phyloP scores from a whole-genome alignment of 2,329 filamentous ascomycete species.

The Verticillium longisporum region DNA sequence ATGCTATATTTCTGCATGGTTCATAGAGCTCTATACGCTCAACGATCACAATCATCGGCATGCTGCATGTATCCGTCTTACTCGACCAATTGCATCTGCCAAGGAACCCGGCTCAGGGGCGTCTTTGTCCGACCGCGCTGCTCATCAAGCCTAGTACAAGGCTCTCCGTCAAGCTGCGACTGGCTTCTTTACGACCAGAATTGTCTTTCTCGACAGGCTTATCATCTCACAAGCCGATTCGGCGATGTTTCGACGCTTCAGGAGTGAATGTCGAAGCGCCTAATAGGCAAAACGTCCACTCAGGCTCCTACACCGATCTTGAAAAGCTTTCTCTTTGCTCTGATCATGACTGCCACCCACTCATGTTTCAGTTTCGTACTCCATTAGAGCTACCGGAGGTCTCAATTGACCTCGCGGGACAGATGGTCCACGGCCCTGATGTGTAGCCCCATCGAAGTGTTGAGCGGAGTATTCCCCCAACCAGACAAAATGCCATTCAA shows the following conservation, averaged over 20 bases:
- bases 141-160: background rate
- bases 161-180: background rate
- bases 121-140: background rate
- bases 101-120: background rate
- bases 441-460: background rate
- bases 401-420: background rate
- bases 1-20: background rate
- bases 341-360: too few species aligned
- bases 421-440: background rate
- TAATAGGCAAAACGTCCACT: too few species aligned
- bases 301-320: too few species aligned
- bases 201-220: slow-evolving; percentile 1
- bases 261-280: too few species aligned
- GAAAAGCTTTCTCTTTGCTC: too few species aligned
- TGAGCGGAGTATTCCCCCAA: background rate
- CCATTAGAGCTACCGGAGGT: too few species aligned
- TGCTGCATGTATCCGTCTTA: background rate
- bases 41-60: background rate
- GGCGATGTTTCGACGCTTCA: background rate
- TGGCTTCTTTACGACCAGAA: slow-evolving; percentile 1
- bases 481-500: too few species aligned
- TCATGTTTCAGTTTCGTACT: too few species aligned
- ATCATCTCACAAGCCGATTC: background rate
- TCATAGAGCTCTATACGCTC: background rate
- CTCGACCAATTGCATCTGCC: background rate